Evolutionary conservation across 768 basidiomycete genomes (phyloP), one percentile per base, ranked within the genome.

Genomic region (Pisolithus albus): DNA sequence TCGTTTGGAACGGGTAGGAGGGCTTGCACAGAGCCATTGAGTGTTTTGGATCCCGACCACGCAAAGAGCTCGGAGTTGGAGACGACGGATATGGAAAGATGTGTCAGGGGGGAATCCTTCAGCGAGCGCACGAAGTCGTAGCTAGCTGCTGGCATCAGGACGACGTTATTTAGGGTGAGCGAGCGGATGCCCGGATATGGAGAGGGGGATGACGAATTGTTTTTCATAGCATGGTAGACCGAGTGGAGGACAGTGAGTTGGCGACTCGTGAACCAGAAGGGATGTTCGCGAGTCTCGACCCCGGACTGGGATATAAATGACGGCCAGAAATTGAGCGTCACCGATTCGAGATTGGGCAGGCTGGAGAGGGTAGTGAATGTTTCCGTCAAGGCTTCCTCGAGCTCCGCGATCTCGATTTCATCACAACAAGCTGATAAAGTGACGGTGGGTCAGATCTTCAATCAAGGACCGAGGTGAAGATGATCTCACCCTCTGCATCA

Each of bases 211-310:
- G 58, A 61, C 4, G 43, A 45, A 26, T 23, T n/a, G 7, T 16
- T 30, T 32, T 60, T 53, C 16, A 67, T 53, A 18, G 59, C 55
- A 47, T 57, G 28, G 21, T 69, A 57, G 5, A 61, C 46, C 0
- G 67, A 59, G 16, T 69, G 57, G 23, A 63, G 43, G 4, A 67
- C 51, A 1, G 56, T 32, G 28, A 61, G 26, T 45, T 67, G 65
- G 36, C 67, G 65, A 47, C 55, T 58, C 32, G 65, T 56, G 46
- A 69, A 67, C 65, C 65, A 67, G 42, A 56, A 67, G 5, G 65
- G 67, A 18, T 61, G 56, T 15, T 67, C 67, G 16, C 48, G 61
- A 7, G 61, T 39, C 42, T 67, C 65, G 9, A 26, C 13, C 2
- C 59, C 65, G 5, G 18, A 30, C 15, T 63, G 57, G 7, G 65